These are phyloP conservation scores for Monascus purpureus DNA, from an alignment of 495 filamentous ascomycete species.

Conservation along the genomic window DNA sequence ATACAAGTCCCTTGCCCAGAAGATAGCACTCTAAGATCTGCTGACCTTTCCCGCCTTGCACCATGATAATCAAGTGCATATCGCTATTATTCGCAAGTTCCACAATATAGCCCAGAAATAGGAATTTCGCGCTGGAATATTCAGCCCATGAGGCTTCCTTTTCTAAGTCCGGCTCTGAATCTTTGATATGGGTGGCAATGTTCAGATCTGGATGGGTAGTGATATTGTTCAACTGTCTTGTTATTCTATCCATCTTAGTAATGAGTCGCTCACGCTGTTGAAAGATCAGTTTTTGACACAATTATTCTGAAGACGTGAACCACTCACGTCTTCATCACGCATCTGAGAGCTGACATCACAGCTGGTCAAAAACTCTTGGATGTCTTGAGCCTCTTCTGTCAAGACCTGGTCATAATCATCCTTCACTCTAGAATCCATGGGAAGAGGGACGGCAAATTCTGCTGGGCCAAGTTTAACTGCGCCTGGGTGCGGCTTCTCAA, in stretches of 20 bases:
- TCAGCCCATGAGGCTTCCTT: slow-evolving; percentile 41
- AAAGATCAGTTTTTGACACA: slow-evolving; percentile 3
- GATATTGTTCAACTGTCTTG: slow-evolving; percentile 32
- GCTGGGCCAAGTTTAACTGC: slow-evolving; percentile 26
- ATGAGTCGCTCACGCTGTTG: slow-evolving; percentile 11
- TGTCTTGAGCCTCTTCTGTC: slow-evolving; percentile 9
- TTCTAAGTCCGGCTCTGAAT: slow-evolving; percentile 16
- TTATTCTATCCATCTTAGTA: slow-evolving; percentile 21
- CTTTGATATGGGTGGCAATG: slow-evolving; percentile 23
- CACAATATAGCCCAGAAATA: slow-evolving; percentile 39
- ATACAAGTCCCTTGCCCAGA: slow-evolving; percentile 30
- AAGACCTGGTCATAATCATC: slow-evolving; percentile 28
- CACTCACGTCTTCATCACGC: slow-evolving; percentile 12
- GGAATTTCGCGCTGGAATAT: slow-evolving; percentile 42
- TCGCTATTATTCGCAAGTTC: slow-evolving; percentile 22
- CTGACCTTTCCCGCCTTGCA: slow-evolving; percentile 26
- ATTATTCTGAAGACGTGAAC: not conserved
- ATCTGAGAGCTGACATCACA: slow-evolving; percentile 6
- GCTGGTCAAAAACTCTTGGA: slow-evolving; percentile 13
- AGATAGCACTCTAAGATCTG: slow-evolving; percentile 40
- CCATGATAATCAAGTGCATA: slow-evolving; percentile 34
- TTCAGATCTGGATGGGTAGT: slow-evolving; percentile 43
- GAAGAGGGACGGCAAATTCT: slow-evolving; percentile 30
- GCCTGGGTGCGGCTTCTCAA: slow-evolving; percentile 19
- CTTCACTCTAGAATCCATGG: slow-evolving; percentile 32